Conservation (phyloP, 768 basidiomycete species). For the Pleurotus sapidus region DNA sequence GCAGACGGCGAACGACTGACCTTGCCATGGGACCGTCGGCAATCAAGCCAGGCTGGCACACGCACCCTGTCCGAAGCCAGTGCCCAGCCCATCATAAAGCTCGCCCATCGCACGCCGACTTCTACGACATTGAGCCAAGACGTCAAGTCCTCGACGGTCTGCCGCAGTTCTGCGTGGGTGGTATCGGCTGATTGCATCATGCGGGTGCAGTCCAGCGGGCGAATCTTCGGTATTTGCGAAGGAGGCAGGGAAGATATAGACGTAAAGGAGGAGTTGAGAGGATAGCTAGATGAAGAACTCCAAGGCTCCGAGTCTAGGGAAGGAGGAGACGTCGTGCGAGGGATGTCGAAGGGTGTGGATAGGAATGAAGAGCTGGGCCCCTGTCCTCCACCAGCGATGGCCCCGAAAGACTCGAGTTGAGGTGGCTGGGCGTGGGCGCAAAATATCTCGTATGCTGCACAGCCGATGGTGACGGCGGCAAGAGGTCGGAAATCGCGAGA, state of each 20-base stretch:
- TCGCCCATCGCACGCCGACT: slow-evolving; percentile 59
- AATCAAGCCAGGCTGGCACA: no score
- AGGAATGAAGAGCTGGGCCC: background rate
- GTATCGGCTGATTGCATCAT: slow-evolving; percentile 48
- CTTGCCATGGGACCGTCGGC: no score
- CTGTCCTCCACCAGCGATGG: slow-evolving; percentile 16
- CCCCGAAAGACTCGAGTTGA: slow-evolving; percentile 23
- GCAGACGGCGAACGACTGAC: no score
- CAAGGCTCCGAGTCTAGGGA: slow-evolving; percentile 20
- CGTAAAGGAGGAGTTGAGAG: slow-evolving; percentile 27
- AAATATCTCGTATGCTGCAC: slow-evolving; percentile 34
- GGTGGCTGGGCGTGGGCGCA: slow-evolving; percentile 33
- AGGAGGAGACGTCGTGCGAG: slow-evolving; percentile 28
- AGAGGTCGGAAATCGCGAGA: slow-evolving; percentile 61
- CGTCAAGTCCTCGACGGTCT: slow-evolving; percentile 71
- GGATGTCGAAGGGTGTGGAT: slow-evolving; percentile 25
- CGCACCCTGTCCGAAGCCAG: no score
- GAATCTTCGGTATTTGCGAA: slow-evolving; percentile 43
- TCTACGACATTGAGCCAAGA: slow-evolving; percentile 78
- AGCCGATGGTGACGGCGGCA: slow-evolving; percentile 71
- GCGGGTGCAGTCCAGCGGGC: slow-evolving; percentile 66
- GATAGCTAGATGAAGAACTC: slow-evolving; percentile 20
- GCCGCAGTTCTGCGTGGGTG: slow-evolving; percentile 67
- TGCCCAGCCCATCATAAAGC: no score
- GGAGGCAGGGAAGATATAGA: slow-evolving; percentile 24